These are phyloP conservation scores for Silene noctiflora DNA, from an alignment of 179 eudicot genomes.

Conservation along the genomic window DNA sequence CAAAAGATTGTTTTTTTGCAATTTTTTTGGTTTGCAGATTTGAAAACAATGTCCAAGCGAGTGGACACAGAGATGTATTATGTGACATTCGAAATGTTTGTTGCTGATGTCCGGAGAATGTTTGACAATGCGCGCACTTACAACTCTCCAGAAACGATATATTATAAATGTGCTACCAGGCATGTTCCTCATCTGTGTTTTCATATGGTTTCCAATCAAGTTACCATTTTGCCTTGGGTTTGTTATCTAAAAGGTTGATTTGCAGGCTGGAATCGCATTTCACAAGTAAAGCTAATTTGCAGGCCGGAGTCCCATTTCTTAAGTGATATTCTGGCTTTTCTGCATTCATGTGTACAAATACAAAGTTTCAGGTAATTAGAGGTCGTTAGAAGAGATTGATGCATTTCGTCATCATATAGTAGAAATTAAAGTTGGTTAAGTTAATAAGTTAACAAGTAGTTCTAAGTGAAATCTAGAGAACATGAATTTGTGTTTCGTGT, in stretches of 20 bases:
- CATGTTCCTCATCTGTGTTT: slow-evolving; percentile 19
- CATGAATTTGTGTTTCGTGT: not conserved
- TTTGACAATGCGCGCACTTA: slow-evolving; percentile 86
- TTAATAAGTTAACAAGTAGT: not conserved
- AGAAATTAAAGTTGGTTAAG: not conserved
- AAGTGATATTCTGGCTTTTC: slow-evolving; percentile 47
- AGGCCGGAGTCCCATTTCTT: slow-evolving; percentile 65
- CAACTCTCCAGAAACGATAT: slow-evolving; percentile 87
- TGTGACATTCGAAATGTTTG: slow-evolving; percentile 87
- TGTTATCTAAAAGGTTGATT: not conserved
- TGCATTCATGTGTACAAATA: slow-evolving; percentile 32
- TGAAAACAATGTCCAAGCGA: slow-evolving; percentile 83
- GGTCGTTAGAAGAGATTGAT: not conserved
- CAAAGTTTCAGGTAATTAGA: not conserved
- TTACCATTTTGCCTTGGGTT: not conserved
- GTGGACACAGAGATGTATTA: slow-evolving; percentile 89
- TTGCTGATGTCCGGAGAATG: slow-evolving; percentile 83
- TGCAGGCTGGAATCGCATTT: slow-evolving; percentile 26
- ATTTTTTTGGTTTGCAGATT: slow-evolving; percentile 41
- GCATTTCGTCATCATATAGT: not conserved
- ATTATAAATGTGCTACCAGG: slow-evolving; percentile 90
- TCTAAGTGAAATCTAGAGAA: not conserved
- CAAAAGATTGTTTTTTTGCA: not conserved
- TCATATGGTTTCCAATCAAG: not conserved
- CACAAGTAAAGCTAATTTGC: slow-evolving; percentile 28